These are phyloP conservation scores for Fusarium paranaense DNA, from an alignment of 2,329 filamentous ascomycete species.

Conservation along the genomic window DNA sequence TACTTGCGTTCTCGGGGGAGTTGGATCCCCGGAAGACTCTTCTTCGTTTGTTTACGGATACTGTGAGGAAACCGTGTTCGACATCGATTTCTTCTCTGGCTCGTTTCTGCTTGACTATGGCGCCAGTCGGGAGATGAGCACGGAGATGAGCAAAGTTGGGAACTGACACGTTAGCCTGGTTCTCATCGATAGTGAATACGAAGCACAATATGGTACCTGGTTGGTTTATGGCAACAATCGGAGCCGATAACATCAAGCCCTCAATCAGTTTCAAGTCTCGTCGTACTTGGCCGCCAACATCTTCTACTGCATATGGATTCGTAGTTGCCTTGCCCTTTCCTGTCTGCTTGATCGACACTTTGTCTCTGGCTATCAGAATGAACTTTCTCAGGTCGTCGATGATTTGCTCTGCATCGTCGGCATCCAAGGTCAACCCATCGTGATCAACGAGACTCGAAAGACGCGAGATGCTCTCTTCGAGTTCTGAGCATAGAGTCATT, in stretches of 20 bases:
- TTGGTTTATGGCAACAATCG: slow-evolving; percentile 10
- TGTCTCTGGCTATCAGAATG: slow-evolving; percentile 10
- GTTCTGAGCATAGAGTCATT: slow-evolving; percentile 17
- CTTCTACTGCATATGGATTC: neutral
- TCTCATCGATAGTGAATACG: neutral
- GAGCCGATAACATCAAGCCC: slow-evolving; percentile 12
- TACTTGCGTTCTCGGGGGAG: neutral
- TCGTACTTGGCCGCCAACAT: neutral
- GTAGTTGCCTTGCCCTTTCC: fast-evolving
- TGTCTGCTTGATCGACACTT: neutral
- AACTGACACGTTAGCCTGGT: neutral
- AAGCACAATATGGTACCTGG: neutral
- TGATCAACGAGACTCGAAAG: slow-evolving; percentile 7
- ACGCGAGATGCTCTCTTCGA: slow-evolving; percentile 23
- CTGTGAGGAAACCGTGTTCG: slow-evolving; percentile 3
- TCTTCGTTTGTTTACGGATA: slow-evolving; percentile 22
- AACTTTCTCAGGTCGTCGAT: slow-evolving; percentile 24
- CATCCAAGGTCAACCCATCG: slow-evolving; percentile 13
- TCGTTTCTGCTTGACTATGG: slow-evolving; percentile 27
- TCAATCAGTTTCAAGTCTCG: slow-evolving; percentile 16
- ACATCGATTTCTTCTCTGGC: slow-evolving; percentile 20
- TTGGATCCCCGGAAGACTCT: neutral
- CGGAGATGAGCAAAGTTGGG: neutral
- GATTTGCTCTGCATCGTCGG: slow-evolving; percentile 29
- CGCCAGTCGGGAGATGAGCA: neutral